Evolutionary conservation across 352 stramenopile genomes (phyloP), one percentile per base, ranked within the genome.

Genomic region (Globisporangium apiculatum): DNA sequence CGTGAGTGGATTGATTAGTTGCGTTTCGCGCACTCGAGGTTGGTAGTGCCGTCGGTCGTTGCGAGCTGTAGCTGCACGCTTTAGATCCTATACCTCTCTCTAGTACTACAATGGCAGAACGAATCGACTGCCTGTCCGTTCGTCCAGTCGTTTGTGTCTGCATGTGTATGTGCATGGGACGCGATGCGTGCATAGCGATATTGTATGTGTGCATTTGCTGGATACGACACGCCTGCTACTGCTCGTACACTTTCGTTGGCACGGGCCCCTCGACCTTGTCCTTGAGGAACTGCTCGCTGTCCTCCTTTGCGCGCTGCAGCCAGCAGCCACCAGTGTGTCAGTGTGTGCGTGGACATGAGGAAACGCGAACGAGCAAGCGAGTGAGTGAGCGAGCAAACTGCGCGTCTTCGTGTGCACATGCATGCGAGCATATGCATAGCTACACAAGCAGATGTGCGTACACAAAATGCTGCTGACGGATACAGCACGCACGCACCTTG

Each of bases 241-340:
- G 67, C 61, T 84, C 79, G 58, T 86, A 83, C 42, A 89, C 52
- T 61, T 82, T 83, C 5, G 76, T 72, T 17, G 81, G 70, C 51
- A 89, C 72, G 2, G 83, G 83, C n/a, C 83, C 80, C 66, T 93
- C 83, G 42, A 87, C 78, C 53, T 86, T 84, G 68, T 93, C 79
- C 58, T 89, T 89, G 7, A 93, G 67, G 62, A 91, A 89, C 14
- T 38, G 60, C 63, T 93, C 83, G 61, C 83, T 93, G 67, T 87
- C 82, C 43, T 89, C 75, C 54, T 93, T 93, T 15, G 80, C 80
- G 48, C 79, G 71, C 83, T 93, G 48, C 49, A 57, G 17, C 45
- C 24, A 49, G 7, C 43, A 17, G 4, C 11, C 4, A 37, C 14
- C 49, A 37, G 48, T 43, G 40, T 40, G 57, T 50, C 49, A 37